These are phyloP conservation scores for Delonix regia DNA, from an alignment of 306 rosid species.

Conservation along the genomic window DNA sequence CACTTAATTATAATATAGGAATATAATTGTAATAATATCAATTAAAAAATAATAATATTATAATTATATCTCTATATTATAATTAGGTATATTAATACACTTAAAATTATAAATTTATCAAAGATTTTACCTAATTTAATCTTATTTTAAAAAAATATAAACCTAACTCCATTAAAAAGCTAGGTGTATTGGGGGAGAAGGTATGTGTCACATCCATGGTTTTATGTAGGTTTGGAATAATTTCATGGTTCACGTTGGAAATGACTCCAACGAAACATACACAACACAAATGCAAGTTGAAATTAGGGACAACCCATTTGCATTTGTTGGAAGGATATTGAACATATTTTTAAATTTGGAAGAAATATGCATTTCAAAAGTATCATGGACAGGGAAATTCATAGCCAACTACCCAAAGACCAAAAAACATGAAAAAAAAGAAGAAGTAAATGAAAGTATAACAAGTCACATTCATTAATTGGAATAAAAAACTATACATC, in stretches of 20 bases:
- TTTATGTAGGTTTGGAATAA: background rate
- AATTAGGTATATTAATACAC: too few relatives aligned
- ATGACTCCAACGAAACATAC: background rate
- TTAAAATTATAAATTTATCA: too few relatives aligned
- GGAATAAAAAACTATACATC: constrained; percentile 36
- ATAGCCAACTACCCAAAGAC: background rate
- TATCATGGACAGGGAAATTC: background rate
- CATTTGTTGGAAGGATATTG: background rate
- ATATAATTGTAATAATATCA: too few relatives aligned
- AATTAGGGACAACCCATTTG: background rate
- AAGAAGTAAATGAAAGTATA: background rate
- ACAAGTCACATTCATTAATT: constrained; percentile 25
- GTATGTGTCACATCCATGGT: background rate
- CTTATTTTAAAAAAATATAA: too few relatives aligned
- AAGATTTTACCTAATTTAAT: too few relatives aligned
- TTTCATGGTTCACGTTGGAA: background rate
- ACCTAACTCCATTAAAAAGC: too few relatives aligned
- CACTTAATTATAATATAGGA: too few relatives aligned
- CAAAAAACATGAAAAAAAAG: too few relatives aligned
- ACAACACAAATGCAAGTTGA: background rate
- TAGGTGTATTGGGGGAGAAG: background rate
- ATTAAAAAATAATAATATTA: too few relatives aligned
- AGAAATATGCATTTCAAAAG: background rate
- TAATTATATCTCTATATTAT: too few relatives aligned
- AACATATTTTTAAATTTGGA: background rate